Base-by-base conservation (phyloP, 2,329 filamentous ascomycete species). In the Cercospora berteroae region DNA sequence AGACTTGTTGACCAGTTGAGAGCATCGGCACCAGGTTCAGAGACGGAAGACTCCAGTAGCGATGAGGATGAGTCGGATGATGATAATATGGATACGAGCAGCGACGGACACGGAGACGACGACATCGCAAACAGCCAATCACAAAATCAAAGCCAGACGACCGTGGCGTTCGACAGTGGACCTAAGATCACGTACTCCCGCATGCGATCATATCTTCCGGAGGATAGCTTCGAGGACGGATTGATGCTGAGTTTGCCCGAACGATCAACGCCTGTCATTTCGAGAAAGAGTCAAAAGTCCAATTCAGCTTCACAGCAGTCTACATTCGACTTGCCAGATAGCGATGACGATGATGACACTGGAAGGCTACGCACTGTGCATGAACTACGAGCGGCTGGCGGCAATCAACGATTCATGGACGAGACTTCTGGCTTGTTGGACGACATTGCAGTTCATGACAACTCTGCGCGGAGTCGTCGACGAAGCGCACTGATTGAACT, bases 351-450 rank as follows among this genome's bases (percentile, higher is more conserved):
- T 42, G 78, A 76, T 57, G 72, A 78, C 65, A 73, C 80, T 73
- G 78, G 79, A 20, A 75, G 79, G 27, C 81, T 88, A 57, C 83
- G 85, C 66, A 87, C 84, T 64, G 86, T 89, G 27, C 87, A 89
- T 70, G 88, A 89, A 74, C 80, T 90, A 36, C 82, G 87, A 64
- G 85, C 85, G 48, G 82, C 85, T 61, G 88, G 87, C 2, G 82
- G 83, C 33, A 87, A 87, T 69, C 81, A 82, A 55, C 82, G 86
- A 56, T 87, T 89, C 69, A 79, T 84, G 59, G 81, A 83, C 66
- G 84, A 87, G 20, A 80, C 87, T 23, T 83, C 87, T 66, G 81
- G 81, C 23, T 79, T 88, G 10, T 80, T 89, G 33, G 86, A 88
- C 66, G 88, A 89, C 67, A 83, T 89, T 56, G 81, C 86, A 66